A percentile compares a stretch with the other conserved stretches of the same genome.
These are phyloP conservation scores for Hyphopichia buzzinii DNA, from an alignment of 1,139 yeast genomes.

Conservation along the genomic window DNA sequence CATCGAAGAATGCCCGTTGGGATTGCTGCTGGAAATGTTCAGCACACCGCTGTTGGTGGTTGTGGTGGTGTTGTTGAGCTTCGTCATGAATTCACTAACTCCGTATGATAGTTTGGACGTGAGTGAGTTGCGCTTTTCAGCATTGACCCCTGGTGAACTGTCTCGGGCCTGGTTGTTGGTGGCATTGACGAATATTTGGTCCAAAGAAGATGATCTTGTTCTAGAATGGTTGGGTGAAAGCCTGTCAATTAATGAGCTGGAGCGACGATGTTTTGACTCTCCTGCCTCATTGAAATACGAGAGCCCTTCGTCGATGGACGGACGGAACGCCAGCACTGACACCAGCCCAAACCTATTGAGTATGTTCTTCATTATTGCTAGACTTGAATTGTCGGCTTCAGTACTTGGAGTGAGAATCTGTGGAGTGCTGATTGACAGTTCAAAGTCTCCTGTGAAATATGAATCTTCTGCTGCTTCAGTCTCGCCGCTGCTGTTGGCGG, in stretches of 20 bases:
- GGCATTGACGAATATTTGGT: conserved; percentile 9
- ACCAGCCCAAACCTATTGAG: conserved; percentile 35
- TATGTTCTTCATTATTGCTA: conserved; percentile 34
- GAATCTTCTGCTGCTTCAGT: conserved; percentile 6
- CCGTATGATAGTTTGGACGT: conserved; percentile 42
- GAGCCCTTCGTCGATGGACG: conserved; percentile 7
- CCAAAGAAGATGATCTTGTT: conserved; percentile 40
- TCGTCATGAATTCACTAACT: conserved; percentile 44
- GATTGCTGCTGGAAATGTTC: conserved; percentile 2
- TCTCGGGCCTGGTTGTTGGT: not conserved
- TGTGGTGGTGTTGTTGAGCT: conserved; percentile 21
- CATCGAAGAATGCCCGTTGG: conserved; percentile 23
- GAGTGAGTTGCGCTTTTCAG: conserved; percentile 29
- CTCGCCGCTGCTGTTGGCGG: not conserved
- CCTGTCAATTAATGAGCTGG: conserved; percentile 26
- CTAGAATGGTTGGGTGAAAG: conserved; percentile 36
- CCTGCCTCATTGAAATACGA: conserved; percentile 2
- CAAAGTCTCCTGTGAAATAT: conserved; percentile 8
- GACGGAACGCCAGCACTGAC: conserved; percentile 20
- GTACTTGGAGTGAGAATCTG: conserved; percentile 12
- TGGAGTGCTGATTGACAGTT: conserved; percentile 8
- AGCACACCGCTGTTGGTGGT: not conserved
- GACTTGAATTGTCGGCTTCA: conserved; percentile 16
- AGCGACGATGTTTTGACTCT: conserved; percentile 17
- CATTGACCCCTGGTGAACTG: not conserved